These are phyloP conservation scores for Parasitella parasitica DNA, from an alignment of 371 early-diverging fungal species.

Conservation along the genomic window DNA sequence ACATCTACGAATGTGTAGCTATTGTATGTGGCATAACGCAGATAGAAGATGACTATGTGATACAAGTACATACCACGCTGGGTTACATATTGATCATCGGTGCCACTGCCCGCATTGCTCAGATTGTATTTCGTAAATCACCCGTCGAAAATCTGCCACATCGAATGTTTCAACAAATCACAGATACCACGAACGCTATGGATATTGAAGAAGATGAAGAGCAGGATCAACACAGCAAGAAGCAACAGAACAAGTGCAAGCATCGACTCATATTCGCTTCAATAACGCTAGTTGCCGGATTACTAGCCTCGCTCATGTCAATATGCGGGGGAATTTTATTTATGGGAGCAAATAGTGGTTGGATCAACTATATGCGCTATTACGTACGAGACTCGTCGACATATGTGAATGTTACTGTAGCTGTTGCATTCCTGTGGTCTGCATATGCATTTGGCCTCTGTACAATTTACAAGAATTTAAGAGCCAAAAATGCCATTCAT, in stretches of 20 bases:
- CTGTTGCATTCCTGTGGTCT: conserved; percentile 40
- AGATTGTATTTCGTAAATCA: conserved; percentile 44
- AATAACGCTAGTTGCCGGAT: conserved; percentile 32
- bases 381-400: conserved; percentile 37
- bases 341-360: conserved; percentile 40
- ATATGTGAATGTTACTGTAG: conserved; percentile 36
- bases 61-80: conserved; percentile 34
- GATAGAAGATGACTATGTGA: conserved; percentile 25
- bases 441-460: conserved; percentile 56
- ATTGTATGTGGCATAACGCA: conserved; percentile 21
- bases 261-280: conserved; percentile 40
- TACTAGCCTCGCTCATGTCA: conserved; percentile 28
- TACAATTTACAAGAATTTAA: conserved; percentile 52
- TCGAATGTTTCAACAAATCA: conserved; percentile 25
- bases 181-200: neutral
- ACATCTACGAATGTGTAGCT: conserved; percentile 7
- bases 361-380: conserved; percentile 35
- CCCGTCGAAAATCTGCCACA: conserved; percentile 42
- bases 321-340: conserved; percentile 39
- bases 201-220: conserved; percentile 21
- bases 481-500: conserved; percentile 35
- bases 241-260: conserved; percentile 21
- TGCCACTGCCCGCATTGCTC: conserved; percentile 30
- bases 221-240: neutral
- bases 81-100: conserved; percentile 39